These are phyloP conservation scores for Acorus gramineus DNA, from an alignment of 106 monocot species.

Conservation along the genomic window DNA sequence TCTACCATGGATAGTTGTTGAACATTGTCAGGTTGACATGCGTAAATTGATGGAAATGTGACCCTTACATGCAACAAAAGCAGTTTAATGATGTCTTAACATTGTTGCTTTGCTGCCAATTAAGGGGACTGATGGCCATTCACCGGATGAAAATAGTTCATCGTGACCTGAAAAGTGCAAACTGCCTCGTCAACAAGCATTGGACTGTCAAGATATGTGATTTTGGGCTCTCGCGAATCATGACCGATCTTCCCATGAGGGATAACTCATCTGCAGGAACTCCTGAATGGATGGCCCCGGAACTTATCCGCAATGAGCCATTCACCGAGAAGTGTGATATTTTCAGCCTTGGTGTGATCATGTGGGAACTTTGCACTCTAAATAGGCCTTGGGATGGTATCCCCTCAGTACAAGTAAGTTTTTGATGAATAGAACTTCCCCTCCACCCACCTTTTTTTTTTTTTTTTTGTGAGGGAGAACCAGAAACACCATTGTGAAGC, in stretches of 20 bases:
- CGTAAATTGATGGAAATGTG: no score
- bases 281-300: slow-evolving; percentile 99
- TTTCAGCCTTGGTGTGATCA: slow-evolving; percentile 93
- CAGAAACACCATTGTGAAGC: no score
- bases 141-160: slow-evolving; percentile 98
- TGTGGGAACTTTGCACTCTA: slow-evolving; percentile 97
- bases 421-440: no score
- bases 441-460: no score
- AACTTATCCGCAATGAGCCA: slow-evolving; percentile 85
- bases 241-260: slow-evolving; percentile 49
- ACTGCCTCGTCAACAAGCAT: slow-evolving; percentile 91
- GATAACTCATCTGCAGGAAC: slow-evolving; percentile 91
- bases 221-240: slow-evolving; percentile 79
- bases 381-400: slow-evolving; percentile 90
- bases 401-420: slow-evolving; percentile 72
- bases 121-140: slow-evolving; percentile 95
- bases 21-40: no score
- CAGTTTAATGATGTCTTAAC: neutral
- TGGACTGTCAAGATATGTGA: slow-evolving; percentile 98
- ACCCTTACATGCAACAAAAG: no score
- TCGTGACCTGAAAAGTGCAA: slow-evolving; percentile 94
- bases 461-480: neutral
- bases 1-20: no score
- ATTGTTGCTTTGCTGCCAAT: neutral
- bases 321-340: slow-evolving; percentile 93